Conservation (phyloP, 2,329 filamentous ascomycete species). For the Salinomyces thailandicus region DNA sequence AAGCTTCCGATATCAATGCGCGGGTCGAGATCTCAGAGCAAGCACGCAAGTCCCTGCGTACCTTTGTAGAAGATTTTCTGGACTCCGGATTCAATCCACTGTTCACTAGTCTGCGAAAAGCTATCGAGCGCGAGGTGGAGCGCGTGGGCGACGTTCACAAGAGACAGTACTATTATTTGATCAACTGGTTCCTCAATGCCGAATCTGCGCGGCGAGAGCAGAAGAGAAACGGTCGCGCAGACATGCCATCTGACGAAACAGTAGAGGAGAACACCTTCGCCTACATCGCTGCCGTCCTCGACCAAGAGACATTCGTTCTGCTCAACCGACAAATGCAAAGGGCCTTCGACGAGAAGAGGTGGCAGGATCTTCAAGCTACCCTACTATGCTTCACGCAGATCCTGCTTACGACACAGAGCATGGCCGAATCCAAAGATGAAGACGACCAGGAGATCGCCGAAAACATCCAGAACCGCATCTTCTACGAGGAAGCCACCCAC, state of each 20-base stretch:
- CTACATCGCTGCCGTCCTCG: constrained; percentile 77
- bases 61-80: constrained; percentile 85
- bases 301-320: constrained; percentile 88
- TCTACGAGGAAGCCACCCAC: constrained; percentile 93
- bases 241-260: constrained; percentile 23
- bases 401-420: constrained; percentile 74
- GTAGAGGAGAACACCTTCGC: constrained; percentile 65
- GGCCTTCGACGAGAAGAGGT: constrained; percentile 70
- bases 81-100: constrained; percentile 89
- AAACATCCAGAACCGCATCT: constrained; percentile 93
- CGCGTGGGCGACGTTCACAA: constrained; percentile 67
- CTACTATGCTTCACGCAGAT: constrained; percentile 96
- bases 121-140: constrained; percentile 79
- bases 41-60: constrained; percentile 65
- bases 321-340: constrained; percentile 74
- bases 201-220: constrained; percentile 57
- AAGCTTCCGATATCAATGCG: constrained; percentile 63
- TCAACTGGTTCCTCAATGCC: constrained; percentile 78
- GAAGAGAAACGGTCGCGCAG: constrained; percentile 24
- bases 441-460: constrained; percentile 98
- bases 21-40: constrained; percentile 57
- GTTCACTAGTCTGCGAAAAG: constrained; percentile 74
- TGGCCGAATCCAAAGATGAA: constrained; percentile 71
- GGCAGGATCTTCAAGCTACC: constrained; percentile 74
- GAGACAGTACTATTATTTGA: constrained; percentile 82